Conservation (phyloP, 2,329 filamentous ascomycete genomes). For the Cordyceps cicadae region DNA sequence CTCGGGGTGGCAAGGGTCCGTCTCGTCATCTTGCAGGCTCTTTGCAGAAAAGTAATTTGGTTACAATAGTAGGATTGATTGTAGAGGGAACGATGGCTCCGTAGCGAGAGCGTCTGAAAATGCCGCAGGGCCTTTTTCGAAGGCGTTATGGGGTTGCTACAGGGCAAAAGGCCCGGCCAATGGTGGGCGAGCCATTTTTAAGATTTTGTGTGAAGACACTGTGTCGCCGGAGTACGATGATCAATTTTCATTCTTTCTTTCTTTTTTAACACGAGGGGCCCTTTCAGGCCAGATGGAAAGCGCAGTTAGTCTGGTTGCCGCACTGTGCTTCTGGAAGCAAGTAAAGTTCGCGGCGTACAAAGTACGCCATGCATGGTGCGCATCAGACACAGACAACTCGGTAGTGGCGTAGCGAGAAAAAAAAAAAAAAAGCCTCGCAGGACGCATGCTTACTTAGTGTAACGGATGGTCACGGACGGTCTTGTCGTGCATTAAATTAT, state of each 20-base stretch:
- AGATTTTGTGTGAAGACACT: neutral
- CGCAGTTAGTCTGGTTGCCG: neutral
- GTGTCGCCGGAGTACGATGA: no score
- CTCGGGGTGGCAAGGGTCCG: neutral
- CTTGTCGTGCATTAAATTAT: neutral
- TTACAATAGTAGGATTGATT: neutral
- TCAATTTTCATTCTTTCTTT: neutral
- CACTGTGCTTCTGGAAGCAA: conserved; percentile 6
- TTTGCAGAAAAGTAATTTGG: neutral
- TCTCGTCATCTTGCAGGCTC: conserved; percentile 1
- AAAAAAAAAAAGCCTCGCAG: neutral
- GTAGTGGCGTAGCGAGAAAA: neutral
- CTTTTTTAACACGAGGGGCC: neutral
- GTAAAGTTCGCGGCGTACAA: neutral
- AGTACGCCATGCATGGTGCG: neutral
- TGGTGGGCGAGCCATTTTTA: neutral
- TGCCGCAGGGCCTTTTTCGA: neutral
- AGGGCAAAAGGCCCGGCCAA: neutral
- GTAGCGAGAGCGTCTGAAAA: neutral
- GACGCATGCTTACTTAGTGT: neutral
- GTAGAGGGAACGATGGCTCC: neutral
- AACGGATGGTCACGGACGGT: neutral
- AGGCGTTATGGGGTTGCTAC: neutral
- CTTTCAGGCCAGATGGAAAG: neutral
- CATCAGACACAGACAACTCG: neutral